Percentiles rank a stretch among this genome's conserved stretches.
Evolutionary conservation across 2,329 filamentous ascomycete species (phyloP).

Genomic region (Colletotrichum echinochloae): DNA sequence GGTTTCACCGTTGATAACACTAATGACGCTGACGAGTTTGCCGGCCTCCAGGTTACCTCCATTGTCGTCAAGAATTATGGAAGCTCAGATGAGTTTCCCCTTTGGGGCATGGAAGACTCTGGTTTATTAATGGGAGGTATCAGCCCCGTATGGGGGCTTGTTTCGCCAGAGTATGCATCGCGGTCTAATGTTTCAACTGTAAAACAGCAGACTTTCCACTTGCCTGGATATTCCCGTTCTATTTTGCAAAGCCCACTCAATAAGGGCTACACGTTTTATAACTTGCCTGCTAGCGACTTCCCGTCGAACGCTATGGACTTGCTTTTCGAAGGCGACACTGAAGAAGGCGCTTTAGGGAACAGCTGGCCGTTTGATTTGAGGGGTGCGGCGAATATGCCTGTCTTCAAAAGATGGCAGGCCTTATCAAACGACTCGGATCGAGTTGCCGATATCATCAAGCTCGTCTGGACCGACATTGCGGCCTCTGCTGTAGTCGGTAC

Average conservation of each 20-base stretch:
- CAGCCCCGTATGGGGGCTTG: conserved; percentile 55
- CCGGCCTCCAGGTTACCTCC: conserved; percentile 49
- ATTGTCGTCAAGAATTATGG: conserved; percentile 53
- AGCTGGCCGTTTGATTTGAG: conserved; percentile 30
- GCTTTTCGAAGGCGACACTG: conserved; percentile 39
- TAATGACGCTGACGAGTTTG: conserved; percentile 54
- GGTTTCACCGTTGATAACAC: conserved; percentile 55
- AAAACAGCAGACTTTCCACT: conserved; percentile 39
- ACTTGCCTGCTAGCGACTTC: conserved; percentile 52
- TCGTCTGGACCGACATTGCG: conserved; percentile 59
- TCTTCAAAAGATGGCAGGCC: conserved; percentile 56
- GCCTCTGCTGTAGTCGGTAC: conserved; percentile 58
- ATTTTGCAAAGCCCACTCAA: too few species aligned
- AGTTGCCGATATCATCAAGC: conserved; percentile 53
- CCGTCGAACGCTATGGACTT: conserved; percentile 44
- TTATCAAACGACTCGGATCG: conserved; percentile 46
- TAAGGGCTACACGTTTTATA: conserved; percentile 38
- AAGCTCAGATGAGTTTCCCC: conserved; percentile 46
- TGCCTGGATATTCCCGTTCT: conserved; percentile 41
- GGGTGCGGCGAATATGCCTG: conserved; percentile 50
- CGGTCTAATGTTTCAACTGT: conserved; percentile 50
- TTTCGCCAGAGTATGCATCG: conserved; percentile 47
- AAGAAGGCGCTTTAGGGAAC: not conserved
- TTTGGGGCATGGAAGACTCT: conserved; percentile 51
- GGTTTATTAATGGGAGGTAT: conserved; percentile 44